Percentiles rank a stretch among this genome's conserved stretches.
Conservation (phyloP, 163 green algal genomes). For the Scenedesmus sp. region DNA sequence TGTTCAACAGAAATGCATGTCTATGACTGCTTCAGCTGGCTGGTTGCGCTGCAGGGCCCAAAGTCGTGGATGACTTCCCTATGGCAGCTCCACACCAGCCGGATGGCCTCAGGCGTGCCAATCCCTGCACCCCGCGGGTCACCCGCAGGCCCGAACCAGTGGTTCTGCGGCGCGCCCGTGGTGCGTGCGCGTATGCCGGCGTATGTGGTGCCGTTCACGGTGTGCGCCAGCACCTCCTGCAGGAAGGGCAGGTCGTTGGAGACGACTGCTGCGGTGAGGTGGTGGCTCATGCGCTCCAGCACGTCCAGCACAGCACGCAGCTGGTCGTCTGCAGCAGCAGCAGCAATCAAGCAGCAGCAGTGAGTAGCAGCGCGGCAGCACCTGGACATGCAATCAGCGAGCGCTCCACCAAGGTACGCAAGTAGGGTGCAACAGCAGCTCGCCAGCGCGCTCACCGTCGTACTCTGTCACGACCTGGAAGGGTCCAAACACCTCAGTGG, state of each 20-base stretch:
- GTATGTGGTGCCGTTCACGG: slow-evolving; percentile 99
- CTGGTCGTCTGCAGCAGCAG: slow-evolving; percentile 75
- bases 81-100: slow-evolving; percentile 97
- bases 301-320: slow-evolving; percentile 88
- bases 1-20: not conserved
- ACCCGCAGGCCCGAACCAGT: slow-evolving; percentile 98
- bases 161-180: slow-evolving; percentile 97
- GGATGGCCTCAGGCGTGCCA: slow-evolving; percentile 97
- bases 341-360: not conserved
- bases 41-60: slow-evolving; percentile 52
- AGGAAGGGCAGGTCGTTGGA: slow-evolving; percentile 95
- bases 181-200: slow-evolving; percentile 89
- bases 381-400: not conserved
- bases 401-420: not conserved
- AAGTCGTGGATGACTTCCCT: slow-evolving; percentile 84
- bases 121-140: slow-evolving; percentile 97
- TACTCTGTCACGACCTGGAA: slow-evolving; percentile 83
- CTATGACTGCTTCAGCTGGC: slow-evolving; percentile 28
- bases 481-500: slow-evolving; percentile 98
- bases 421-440: not conserved
- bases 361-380: not conserved
- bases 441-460: slow-evolving; percentile 21
- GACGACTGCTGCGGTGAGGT: slow-evolving; percentile 97
- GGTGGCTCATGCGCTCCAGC: slow-evolving; percentile 91
- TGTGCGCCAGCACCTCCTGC: slow-evolving; percentile 91